These are phyloP conservation scores for Fusarium musae DNA, from an alignment of 2,329 filamentous ascomycete genomes.

Conservation along the genomic window DNA sequence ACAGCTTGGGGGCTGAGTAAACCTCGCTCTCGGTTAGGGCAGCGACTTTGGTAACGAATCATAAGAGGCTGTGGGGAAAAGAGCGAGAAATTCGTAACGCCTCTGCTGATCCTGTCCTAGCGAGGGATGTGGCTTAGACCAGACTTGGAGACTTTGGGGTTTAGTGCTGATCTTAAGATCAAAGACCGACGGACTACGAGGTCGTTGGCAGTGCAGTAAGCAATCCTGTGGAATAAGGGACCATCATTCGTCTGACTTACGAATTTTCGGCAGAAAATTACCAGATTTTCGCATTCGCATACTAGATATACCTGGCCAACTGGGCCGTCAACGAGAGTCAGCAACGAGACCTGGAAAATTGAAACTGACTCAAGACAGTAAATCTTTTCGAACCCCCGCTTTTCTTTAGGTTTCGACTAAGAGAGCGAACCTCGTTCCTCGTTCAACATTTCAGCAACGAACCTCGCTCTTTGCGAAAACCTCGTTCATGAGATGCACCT, in stretches of 20 bases:
- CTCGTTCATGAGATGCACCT: background rate
- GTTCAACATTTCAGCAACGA: background rate
- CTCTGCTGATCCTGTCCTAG: background rate
- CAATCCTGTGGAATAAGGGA: background rate
- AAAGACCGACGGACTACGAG: background rate
- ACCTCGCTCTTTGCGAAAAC: background rate
- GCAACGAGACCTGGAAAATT: fast-evolving
- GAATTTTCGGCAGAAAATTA: background rate
- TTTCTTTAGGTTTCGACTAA: background rate
- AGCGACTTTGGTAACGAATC: background rate
- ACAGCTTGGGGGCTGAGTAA: background rate
- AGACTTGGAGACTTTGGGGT: background rate
- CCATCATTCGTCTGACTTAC: background rate
- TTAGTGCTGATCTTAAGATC: background rate
- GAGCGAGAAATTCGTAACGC: background rate
- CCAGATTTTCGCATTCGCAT: background rate
- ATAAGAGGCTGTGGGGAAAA: background rate
- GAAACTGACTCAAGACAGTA: fast-evolving
- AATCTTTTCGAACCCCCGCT: background rate
- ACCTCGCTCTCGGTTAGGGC: background rate
- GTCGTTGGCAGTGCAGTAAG: background rate
- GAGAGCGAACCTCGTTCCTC: background rate
- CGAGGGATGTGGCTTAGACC: background rate
- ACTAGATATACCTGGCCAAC: too few species aligned
- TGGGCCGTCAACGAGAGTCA: too few species aligned